A percentile compares a stretch with the other conserved stretches of the same genome.
phyloP scores from a whole-genome alignment of 345 rosid genomes.

The Hypericum androsaemum region DNA sequence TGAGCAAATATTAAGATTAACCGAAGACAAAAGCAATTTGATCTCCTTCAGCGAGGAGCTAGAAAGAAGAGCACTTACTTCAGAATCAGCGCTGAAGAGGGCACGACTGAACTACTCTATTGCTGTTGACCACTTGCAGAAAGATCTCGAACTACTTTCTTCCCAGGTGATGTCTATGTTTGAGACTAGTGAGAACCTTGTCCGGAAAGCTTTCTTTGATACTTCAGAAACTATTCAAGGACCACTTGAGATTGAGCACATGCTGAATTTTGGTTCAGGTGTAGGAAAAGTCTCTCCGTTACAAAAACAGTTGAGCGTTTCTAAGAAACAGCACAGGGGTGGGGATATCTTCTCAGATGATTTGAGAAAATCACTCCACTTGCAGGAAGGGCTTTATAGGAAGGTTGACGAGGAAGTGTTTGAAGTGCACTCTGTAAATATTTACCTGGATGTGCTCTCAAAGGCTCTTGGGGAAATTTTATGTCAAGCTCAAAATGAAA shows the following conservation, averaged over 20 bases:
- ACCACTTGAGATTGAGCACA: conserved; percentile 20
- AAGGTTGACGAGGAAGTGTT: conserved; percentile 76
- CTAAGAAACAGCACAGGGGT: conserved; percentile 41
- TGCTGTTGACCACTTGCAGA: conserved; percentile 88
- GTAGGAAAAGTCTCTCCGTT: conserved; percentile 26
- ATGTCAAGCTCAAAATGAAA: conserved; percentile 45
- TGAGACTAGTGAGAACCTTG: conserved; percentile 86
- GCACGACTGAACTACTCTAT: conserved; percentile 93
- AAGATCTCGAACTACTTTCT: conserved; percentile 89
- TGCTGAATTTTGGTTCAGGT: conserved; percentile 26
- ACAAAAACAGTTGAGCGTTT: conserved; percentile 35
- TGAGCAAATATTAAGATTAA: conserved; percentile 49
- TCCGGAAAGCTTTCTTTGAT: conserved; percentile 69
- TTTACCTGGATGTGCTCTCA: conserved; percentile 74
- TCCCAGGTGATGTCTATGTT: conserved; percentile 82
- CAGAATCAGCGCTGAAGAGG: conserved; percentile 88
- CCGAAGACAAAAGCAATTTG: conserved; percentile 57
- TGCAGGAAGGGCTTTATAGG: conserved; percentile 66
- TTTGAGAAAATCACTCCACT: conserved; percentile 62
- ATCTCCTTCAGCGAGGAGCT: conserved; percentile 62
- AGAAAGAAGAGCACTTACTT: conserved; percentile 63
- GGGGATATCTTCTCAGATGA: conserved; percentile 68
- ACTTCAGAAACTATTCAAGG: conserved; percentile 34
- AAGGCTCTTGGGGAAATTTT: conserved; percentile 54
- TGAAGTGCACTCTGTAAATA: conserved; percentile 56